Evolutionary conservation across 768 basidiomycete species (phyloP), one percentile per base, ranked within the genome.

Genomic region (Tylopilus felleus): DNA sequence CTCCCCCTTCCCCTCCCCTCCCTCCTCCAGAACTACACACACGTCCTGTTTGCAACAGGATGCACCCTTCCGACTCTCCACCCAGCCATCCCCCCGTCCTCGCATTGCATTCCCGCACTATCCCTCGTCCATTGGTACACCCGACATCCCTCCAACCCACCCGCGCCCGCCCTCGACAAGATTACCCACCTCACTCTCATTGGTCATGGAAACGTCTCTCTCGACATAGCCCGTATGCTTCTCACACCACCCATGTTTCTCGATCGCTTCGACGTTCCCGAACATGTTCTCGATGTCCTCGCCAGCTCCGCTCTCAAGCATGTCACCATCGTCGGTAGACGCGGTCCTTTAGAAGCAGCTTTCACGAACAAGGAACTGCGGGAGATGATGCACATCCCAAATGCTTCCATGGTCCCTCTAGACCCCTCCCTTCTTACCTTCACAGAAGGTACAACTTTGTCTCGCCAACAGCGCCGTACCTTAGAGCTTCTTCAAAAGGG

Each of bases 61-160:
- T 92, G 93, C 51, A 78, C 90, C 0, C 68, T 86, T 42, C 80
- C 90, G 14, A 73, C 77, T 35, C 68, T 80, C 12, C 83, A 90
- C 71, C 69, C 79, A 12, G 76, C 74, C 44, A 71, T 84, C 7
- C 77, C 77, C 42, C 80, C 61, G 17, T 77, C 64, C 74, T 62
- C 14, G 63, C 67, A 73, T 73, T 89, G 79, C 60, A 68, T 86
- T 3, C 83, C 93, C 1, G 93, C 94, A 0, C 76, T 97, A 4
- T 83, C 82, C 1, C 72, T 99, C 40, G 94, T 99, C 1, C 90
- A 94, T 60, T 98, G 94, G 95, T 98, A 99, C 74, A 98, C 96
- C 13, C 85, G 81, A 44, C 93, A 98, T 68, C 95, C 95, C 2
- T 84, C 84, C 9, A 74, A 76, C 10, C 77, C 80, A 0, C 66